Base-by-base conservation (phyloP, 208 protist species). In the Zelonia costaricensis region DNA sequence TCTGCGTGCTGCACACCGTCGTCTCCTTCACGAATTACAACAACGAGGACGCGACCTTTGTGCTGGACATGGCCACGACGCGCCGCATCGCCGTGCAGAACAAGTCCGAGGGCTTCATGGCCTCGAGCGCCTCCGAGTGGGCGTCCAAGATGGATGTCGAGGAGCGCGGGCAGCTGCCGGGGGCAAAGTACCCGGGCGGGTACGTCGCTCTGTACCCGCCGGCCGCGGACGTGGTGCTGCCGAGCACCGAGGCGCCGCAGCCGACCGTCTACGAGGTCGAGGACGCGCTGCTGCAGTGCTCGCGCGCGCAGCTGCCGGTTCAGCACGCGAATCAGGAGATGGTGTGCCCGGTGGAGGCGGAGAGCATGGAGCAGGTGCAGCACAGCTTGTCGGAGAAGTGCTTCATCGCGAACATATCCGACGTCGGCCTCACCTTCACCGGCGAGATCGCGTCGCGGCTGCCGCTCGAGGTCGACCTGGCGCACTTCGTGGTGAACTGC, bases 191-290 rank as follows among this genome's bases (percentile, higher is more conserved):
- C 23, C 48, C 57, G 1, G 85, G 81, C 31, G 86, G 69, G 39
- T 96, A 94, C 74, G 81, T 96, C 78, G 58, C 79, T 44, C 68
- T 96, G 20, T 94, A 87, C 60, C 78, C 83, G 13, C 68, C 76
- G 27, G 73, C 70, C 15, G 84, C 80, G 43, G 70, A 67, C 40
- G 62, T 58, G n/a, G 57, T 72, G 18, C 80, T 95, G 57, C 56
- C 56, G 10, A 70, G 67, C 28, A 76, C 75, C 28, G 70, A 70
- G 31, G 43, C 57, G 7, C 38, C 55, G 56, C 66, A 78, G 61
- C 58, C 66, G 30, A 62, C 72, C 45, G 58, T 89, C 23, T 81
- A 73, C 51, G 66, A 76, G 45, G 69, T 87, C 10, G 91, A 96
- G 70, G 72, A 82, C 42, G 91, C 82, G 18, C 73, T 96, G 56